Evolutionary conservation across 129 eudicot species (phyloP), one percentile per base, ranked within the genome.

Genomic region (Cynara cardunculus): DNA sequence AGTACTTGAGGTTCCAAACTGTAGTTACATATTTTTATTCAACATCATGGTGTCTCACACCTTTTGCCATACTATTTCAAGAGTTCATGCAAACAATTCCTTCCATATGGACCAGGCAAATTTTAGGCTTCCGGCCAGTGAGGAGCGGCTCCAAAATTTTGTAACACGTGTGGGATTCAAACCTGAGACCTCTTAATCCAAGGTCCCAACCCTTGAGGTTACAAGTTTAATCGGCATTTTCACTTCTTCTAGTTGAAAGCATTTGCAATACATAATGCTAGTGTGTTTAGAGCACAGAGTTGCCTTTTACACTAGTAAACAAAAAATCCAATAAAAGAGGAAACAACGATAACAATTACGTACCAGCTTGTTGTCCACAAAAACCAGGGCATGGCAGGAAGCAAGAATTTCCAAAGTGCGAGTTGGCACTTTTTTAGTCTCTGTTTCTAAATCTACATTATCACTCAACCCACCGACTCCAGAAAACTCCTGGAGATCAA

Each of bases 321-420:
- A 28, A 24, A 74, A 53, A 24, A 37, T 12, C 67, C 56, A 67
- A 4, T 35, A 44, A 41, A 32, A 53, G 49, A 35, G 25, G 21
- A 13, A 70, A 27, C 32, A 49, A 79, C 7, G 28, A 44, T 31
- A 75, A 31, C 32, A 49, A 34, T 83, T 25, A 10, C 59, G 18
- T 92, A 96, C 99, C 99, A 96, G 85, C 87, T 96, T 96, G 90
- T 92, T 96, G 83, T 96, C 99, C 89, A 96, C 98, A 80, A 92
- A 92, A 75, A 96, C 99, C 82, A 96, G 83, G 2, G 98, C 94
- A 96, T 96, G 99, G 78, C 99, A 96, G 81, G 99, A 92, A 85
- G 97, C 99, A 84, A 92, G 98, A 77, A 96, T 92, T 77, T 96
- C 98, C 89, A 79, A 73, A 71, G 98, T 89, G 80, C 93, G 93